Conservation (phyloP, 163 green algal species). For the Scenedesmus sp. region DNA sequence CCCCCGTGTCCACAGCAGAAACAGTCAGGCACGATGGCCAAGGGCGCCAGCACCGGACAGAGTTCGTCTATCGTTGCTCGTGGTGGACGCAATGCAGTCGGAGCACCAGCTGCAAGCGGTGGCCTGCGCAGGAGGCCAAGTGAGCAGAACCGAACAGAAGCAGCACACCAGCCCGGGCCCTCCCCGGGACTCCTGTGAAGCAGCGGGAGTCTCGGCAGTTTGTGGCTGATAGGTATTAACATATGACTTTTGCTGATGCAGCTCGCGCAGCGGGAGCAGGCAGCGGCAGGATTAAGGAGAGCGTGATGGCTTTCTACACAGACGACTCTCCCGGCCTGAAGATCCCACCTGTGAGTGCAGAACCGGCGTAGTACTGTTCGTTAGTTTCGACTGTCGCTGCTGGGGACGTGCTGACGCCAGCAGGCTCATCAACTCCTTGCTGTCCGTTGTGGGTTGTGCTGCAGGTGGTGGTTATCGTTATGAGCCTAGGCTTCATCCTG, state of each 20-base stretch:
- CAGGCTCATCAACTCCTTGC: neutral
- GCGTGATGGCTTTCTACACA: constrained; percentile 81
- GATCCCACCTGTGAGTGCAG: constrained; percentile 74
- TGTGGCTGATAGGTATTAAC: neutral
- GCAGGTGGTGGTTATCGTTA: constrained; percentile 81
- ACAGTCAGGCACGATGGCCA: constrained; percentile 38
- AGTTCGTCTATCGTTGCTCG: constrained; percentile 39
- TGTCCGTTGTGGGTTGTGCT: neutral
- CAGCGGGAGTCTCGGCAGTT: neutral
- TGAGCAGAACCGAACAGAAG: constrained; percentile 10
- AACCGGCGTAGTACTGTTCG: neutral
- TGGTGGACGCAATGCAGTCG: constrained; percentile 33
- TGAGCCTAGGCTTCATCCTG: constrained; percentile 84
- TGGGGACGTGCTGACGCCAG: neutral
- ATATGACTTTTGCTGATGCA: neutral
- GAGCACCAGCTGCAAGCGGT: constrained; percentile 35
- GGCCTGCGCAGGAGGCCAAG: constrained; percentile 40
- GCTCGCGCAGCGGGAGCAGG: constrained; percentile 35
- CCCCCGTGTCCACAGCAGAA: neutral
- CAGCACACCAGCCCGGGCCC: neutral
- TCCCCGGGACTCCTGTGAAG: neutral
- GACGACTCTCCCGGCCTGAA: constrained; percentile 80
- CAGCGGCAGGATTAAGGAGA: constrained; percentile 54
- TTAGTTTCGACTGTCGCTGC: neutral
- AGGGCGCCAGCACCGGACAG: constrained; percentile 41